phyloP scores from a whole-genome alignment of 352 stramenopile genomes.

The Phytophthora agathidicida region DNA sequence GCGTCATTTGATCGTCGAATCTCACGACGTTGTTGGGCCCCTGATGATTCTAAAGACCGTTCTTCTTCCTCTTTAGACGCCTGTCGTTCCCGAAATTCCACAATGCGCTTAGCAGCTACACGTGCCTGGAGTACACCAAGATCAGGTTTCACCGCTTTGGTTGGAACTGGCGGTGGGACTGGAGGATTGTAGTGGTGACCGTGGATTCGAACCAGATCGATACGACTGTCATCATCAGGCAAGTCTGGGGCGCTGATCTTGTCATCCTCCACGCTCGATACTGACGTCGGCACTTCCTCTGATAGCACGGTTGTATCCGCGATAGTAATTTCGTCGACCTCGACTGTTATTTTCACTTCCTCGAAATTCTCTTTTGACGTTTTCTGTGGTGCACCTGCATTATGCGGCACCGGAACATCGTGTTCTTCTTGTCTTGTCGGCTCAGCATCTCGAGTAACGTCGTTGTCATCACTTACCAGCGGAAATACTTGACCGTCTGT shows the following conservation, averaged over 20 bases:
- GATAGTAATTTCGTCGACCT: not conserved
- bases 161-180: conserved; percentile 9
- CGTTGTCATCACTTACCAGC: conserved; percentile 2
- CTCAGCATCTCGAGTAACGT: conserved; percentile 16
- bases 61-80: conserved; percentile 10
- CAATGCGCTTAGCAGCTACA: conserved; percentile 25
- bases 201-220: conserved; percentile 18
- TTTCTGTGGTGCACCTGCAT: not conserved
- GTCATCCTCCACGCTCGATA: conserved; percentile 5
- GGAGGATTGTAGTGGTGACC: conserved; percentile 8
- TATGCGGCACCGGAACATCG: not conserved
- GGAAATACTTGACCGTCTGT: conserved; percentile 4
- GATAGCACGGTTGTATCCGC: not conserved
- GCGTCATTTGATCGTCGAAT: conserved; percentile 43
- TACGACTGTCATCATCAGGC: not conserved
- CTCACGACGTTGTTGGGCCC: conserved; percentile 31
- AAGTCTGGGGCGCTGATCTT: not conserved
- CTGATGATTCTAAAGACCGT: conserved; percentile 8
- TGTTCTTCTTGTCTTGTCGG: conserved; percentile 1
- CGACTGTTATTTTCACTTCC: not conserved
- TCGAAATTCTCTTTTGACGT: not conserved
- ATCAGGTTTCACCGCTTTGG: conserved; percentile 8
- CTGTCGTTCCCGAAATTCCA: conserved; percentile 12
- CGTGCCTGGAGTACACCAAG: conserved; percentile 22
- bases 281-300: conserved; percentile 5